Evolutionary conservation across 1,139 yeast species (phyloP).

Genomic region (Kurtzmaniella quercitrusa): DNA sequence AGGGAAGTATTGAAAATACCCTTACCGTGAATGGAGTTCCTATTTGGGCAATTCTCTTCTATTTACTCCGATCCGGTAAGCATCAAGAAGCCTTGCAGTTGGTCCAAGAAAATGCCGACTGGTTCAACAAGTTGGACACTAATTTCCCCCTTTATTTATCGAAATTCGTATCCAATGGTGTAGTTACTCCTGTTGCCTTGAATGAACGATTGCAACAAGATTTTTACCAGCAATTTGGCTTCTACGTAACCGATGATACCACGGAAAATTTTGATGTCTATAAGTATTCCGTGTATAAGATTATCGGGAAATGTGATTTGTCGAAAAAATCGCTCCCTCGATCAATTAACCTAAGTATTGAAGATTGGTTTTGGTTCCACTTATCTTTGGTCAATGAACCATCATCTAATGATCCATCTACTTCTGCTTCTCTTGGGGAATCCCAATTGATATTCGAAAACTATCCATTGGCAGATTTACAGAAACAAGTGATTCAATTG

Average conservation of each 20-base stretch:
- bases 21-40: slow-evolving; percentile 72
- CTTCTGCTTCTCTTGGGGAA: slow-evolving; percentile 18
- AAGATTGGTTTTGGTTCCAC: slow-evolving; percentile 98
- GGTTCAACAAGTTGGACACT: slow-evolving; percentile 78
- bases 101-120: slow-evolving; percentile 33
- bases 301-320: slow-evolving; percentile 87
- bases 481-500: slow-evolving; percentile 61
- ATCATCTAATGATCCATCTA: slow-evolving; percentile 12
- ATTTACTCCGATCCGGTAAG: slow-evolving; percentile 80
- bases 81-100: slow-evolving; percentile 64
- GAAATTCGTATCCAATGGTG: slow-evolving; percentile 62
- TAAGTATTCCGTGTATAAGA: slow-evolving; percentile 84
- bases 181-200: slow-evolving; percentile 56
- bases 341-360: slow-evolving; percentile 70
- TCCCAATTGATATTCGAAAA: slow-evolving; percentile 61
- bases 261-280: slow-evolving; percentile 75
- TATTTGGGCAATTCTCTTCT: slow-evolving; percentile 87
- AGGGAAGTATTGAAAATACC: slow-evolving; percentile 18
- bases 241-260: slow-evolving; percentile 39
- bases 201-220: slow-evolving; percentile 72
- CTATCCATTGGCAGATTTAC: slow-evolving; percentile 72
- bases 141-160: slow-evolving; percentile 78
- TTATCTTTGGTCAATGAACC: slow-evolving; percentile 67
- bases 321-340: slow-evolving; percentile 72
- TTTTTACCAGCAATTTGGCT: slow-evolving; percentile 80